A percentile compares a stretch with the other conserved stretches of the same genome.
These are phyloP conservation scores for Fonsecaea erecta DNA, from an alignment of 2,329 filamentous ascomycete species.

Conservation along the genomic window DNA sequence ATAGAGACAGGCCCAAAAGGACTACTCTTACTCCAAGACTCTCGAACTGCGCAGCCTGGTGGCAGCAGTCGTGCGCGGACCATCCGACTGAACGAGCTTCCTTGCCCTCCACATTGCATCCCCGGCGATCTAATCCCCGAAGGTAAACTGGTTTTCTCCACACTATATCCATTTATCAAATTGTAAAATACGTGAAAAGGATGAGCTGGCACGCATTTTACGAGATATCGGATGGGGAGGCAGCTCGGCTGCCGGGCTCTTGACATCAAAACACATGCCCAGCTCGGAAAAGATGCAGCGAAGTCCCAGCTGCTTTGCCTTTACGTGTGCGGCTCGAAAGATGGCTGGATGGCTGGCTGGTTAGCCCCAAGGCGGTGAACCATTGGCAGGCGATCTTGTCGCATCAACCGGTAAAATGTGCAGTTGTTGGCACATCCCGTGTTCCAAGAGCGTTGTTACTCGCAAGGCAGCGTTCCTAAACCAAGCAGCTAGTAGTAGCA, in stretches of 20 bases:
- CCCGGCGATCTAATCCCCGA: constrained; percentile 8
- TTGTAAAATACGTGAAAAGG: constrained; percentile 13
- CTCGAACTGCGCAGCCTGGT: constrained; percentile 3
- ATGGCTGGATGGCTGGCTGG: background rate
- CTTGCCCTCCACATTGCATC: background rate
- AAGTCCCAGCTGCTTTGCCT: background rate
- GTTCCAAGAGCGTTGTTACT: background rate
- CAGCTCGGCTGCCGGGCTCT: constrained; percentile 1
- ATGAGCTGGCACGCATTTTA: constrained; percentile 16
- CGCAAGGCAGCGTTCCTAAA: background rate
- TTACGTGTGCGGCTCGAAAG: constrained; percentile 8
- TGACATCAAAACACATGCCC: constrained; percentile 2
- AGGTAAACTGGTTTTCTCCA: background rate
- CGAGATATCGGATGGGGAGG: constrained; percentile 6
- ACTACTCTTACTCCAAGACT: background rate
- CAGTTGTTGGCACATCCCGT: background rate
- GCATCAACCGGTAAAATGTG: constrained; percentile 1
- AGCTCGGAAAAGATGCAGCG: constrained; percentile 6
- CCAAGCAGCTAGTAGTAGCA: background rate
- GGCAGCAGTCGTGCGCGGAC: background rate
- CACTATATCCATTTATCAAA: background rate
- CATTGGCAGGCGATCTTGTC: constrained; percentile 6
- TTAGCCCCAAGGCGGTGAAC: constrained; percentile 4
- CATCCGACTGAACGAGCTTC: background rate
- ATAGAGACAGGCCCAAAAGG: background rate